A percentile compares a stretch with the other conserved stretches of the same genome.
Conservation (phyloP, 495 filamentous ascomycete genomes). For the Cudoniella acicularis region DNA sequence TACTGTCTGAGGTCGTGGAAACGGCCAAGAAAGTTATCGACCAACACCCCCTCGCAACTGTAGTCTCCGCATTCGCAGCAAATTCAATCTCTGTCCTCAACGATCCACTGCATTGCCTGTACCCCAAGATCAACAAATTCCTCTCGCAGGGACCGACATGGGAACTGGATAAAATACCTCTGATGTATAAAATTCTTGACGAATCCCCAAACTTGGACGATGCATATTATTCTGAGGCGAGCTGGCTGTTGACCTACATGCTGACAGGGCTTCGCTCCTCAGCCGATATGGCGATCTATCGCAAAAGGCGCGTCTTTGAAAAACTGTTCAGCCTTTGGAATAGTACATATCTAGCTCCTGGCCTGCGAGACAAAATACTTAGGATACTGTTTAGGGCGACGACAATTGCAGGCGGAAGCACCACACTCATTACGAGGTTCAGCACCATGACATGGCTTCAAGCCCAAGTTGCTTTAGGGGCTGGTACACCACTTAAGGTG, state of each 20-base stretch:
- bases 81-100: conserved; percentile 62
- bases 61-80: conserved; percentile 70
- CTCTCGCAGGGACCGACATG: conserved; percentile 72
- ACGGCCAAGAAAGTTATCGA: conserved; percentile 56
- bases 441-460: conserved; percentile 81
- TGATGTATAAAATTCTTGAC: conserved; percentile 68
- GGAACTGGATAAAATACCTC: conserved; percentile 69
- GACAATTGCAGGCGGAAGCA: conserved; percentile 72
- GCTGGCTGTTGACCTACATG: conserved; percentile 78
- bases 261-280: conserved; percentile 54
- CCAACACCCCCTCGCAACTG: conserved; percentile 61
- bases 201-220: conserved; percentile 70
- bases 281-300: conserved; percentile 77
- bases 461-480: conserved; percentile 44
- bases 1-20: conserved; percentile 75
- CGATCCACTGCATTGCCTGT: conserved; percentile 79
- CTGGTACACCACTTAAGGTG: conserved; percentile 50
- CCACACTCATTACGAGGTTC: conserved; percentile 78
- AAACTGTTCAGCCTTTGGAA: conserved; percentile 66
- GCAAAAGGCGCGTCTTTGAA: conserved; percentile 75
- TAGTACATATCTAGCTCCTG: conserved; percentile 53
- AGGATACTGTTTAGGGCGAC: conserved; percentile 70
- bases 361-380: conserved; percentile 63
- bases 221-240: conserved; percentile 67
- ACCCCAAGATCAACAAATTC: conserved; percentile 82